Evolutionary conservation across 495 filamentous ascomycete genomes (phyloP), one percentile per base, ranked within the genome.

Genomic region (Hamigera avellanea): DNA sequence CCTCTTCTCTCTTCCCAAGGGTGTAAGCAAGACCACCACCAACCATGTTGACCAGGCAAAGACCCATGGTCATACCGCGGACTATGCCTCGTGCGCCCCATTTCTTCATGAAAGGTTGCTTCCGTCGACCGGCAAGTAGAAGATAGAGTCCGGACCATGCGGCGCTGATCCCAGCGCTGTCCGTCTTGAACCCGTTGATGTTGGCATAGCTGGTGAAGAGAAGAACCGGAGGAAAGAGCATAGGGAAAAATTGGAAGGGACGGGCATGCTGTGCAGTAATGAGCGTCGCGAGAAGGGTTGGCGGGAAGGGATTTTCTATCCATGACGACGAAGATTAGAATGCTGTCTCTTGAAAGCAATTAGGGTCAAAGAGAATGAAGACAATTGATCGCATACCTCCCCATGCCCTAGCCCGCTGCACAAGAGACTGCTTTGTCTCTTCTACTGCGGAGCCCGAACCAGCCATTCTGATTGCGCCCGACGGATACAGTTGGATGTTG

Each of bases 71-170:
- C 23, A 67, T 54, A 21, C 81, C 76, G 35, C 86, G 70, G 30
- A 88, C 72, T 26, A 78, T 56, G 2, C 87, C 86, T 33, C 83
- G 69, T 17, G 72, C 57, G 13, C 74, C 71, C 54, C 82, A 80
- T 52, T 74, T 80, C 41, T 67, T 72, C 45, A 76, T 61, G 26
- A 70, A 49, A 31, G 58, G 65, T 38, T 73, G 75, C 38, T 69
- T 71, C 41, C 81, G 69, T 37, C 84, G 72, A 41, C 71, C 57
- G 15, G 85, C 87, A 29, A 88, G 65, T 8, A 95, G 57, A 12
- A 87, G 62, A 55, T 96, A 98, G 14, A 94, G 61, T 3, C 79
- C 84, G 26, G 80, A 86, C 76, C 84, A 94, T 2, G 89, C 86
- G 13, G 83, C 86, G 9, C 76, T 83, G 35, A 87, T 69, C 19